Base-by-base conservation (phyloP, 768 basidiomycete species). In the Boletales sp. region DNA sequence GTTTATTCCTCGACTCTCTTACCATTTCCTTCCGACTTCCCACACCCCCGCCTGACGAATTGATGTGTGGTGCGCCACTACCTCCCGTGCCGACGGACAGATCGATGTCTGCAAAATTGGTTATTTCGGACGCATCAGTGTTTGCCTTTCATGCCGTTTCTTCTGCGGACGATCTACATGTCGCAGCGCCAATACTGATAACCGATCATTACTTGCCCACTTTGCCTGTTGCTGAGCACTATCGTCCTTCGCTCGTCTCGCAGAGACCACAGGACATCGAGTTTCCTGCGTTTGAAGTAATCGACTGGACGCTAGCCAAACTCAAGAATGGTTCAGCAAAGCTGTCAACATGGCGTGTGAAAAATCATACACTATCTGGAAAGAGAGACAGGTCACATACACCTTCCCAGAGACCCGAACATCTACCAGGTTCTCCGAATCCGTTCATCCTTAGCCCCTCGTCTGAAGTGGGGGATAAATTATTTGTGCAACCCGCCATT, bases 111-210 rank as follows among this genome's bases (percentile, higher is more conserved):
- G 57, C 45, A n/a, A 59, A 45, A 35, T 15, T 68, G 19, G 45
- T 59, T 5, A 37, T 70, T 39, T 59, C 66, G 10, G 86, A 88
- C 40, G 11, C 87, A 2, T 84, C 85, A 14, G 58, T 80, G 10
- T 84, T 87, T 54, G 72, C 73, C 11, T 79, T 86, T 58, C 68
- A 68, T 30, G 43, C 60, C 8, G 43, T 55, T 30, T 54, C 58
- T 14, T 53, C 59, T 15, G 24, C 19, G 29, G 55, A 60, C 8
- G 61, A 56, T 46, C n/a, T 39, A 24, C 67, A 62, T 43, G 29
- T 57, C 42, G 79, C 83, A 21, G 74, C 77, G 13, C 92, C 92
- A 12, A 68, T 95, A 39, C 60, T 95, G 15, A 78, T 93, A 42
- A 83, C 82, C 10, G 93, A 94, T 59, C 76, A 75, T n/a, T 67